Evolutionary conservation across 1,284 basidiomycete species (phyloP), one percentile per base, ranked within the genome.

Genomic region (Stygiomarasmius scandens): DNA sequence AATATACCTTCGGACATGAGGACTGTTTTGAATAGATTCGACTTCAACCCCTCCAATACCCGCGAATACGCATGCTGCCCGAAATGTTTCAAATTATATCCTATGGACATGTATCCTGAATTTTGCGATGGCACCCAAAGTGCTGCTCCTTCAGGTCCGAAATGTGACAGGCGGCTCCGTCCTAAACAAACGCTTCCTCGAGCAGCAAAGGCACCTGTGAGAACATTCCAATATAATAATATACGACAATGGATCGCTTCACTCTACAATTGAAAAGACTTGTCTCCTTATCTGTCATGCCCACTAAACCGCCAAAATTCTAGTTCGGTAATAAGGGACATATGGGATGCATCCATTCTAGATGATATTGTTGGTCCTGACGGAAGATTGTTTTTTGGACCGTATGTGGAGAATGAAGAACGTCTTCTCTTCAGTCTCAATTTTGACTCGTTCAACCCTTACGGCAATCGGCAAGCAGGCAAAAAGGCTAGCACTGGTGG

Each of bases 391-490:
- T 32, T 32, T 32, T 32, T 32, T 32, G 29, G 12, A 12, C 29
- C 29, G 12, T 52, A 58, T 38, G n/a, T n/a, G n/a, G 24, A 24
- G 1, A 43, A 49, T 24, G 67, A 71, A 51, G 67, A 65, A 1
- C 63, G 66, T 2, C 55, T 69, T 0, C 27, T 71, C 20, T 73
- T 74, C 58, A 63, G 64, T 19, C 52, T 74, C 1, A 66, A 65
- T 49, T 60, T 70, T 46, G 71, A 76, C 60, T 64, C 66, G 2
- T 73, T 74, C 58, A 73, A 73, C 54, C 72, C 72, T 0, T 69
- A 65, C 27, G 59, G 60, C 0, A 71, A 69, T 43, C 63, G 60
- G 14, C 49, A 58, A 8, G 63, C 66, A 16, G 71, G 71, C 9
- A 74, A 73, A 45, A 60, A 60, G 14, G 56, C 63, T 0, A 66